Percentiles rank a stretch among this genome's conserved stretches.
These are phyloP conservation scores for Helotiales sp. DNA, from an alignment of 2,329 filamentous ascomycete species.

Conservation along the genomic window DNA sequence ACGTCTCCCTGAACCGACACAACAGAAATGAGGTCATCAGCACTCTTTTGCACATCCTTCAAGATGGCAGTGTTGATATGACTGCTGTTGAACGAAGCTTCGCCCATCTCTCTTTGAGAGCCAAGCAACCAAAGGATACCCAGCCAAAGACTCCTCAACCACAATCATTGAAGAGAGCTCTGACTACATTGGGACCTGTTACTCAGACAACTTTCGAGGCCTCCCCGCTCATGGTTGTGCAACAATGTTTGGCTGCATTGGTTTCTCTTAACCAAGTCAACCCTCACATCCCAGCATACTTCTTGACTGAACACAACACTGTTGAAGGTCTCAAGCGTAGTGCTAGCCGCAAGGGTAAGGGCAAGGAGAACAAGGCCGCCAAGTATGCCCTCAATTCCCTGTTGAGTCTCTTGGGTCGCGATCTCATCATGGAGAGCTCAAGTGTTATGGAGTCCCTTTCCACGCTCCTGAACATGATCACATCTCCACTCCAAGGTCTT, in stretches of 20 bases:
- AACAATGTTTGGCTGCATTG: conserved; percentile 88
- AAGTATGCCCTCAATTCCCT: conserved; percentile 94
- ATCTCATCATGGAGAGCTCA: conserved; percentile 96
- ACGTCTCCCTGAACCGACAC: conserved; percentile 95
- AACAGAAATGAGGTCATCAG: conserved; percentile 94
- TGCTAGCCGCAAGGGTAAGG: conserved; percentile 82
- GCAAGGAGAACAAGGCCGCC: conserved; percentile 79
- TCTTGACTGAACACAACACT: conserved; percentile 92
- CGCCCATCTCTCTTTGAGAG: conserved; percentile 86
- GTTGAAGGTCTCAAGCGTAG: conserved; percentile 77
- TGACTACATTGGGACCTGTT: conserved; percentile 60
- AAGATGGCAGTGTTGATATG: conserved; percentile 93
- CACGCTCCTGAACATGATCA: conserved; percentile 84
- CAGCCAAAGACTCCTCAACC: conserved; percentile 79
- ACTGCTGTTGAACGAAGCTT: conserved; percentile 95
- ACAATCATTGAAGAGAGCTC: conserved; percentile 75
- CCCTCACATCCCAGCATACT: conserved; percentile 85
- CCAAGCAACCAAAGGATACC: conserved; percentile 73
- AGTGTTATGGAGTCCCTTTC: conserved; percentile 94
- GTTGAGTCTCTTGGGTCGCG: conserved; percentile 86
- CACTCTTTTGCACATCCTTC: conserved; percentile 88
- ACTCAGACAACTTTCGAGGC: conserved; percentile 76
- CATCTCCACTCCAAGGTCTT: conserved; percentile 79
- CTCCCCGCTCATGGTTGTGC: conserved; percentile 91
- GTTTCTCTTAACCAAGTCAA: conserved; percentile 85